Base-by-base conservation (phyloP, 2,329 filamentous ascomycete species). In the Claviceps sorghi region DNA sequence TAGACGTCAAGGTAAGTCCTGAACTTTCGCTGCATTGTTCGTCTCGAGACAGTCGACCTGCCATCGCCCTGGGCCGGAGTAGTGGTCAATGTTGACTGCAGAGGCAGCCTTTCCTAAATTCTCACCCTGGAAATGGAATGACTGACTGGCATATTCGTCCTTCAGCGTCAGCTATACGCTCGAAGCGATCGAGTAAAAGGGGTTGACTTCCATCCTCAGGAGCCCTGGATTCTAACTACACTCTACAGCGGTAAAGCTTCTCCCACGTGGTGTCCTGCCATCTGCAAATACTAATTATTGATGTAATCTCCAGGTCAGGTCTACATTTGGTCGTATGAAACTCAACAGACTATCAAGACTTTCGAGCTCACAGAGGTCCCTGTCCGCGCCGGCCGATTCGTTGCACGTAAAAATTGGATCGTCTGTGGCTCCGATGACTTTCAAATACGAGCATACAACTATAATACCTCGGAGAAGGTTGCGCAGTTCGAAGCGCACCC, bases 391-490 rank as follows among this genome's bases (percentile, higher is more conserved):
- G 93, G 93, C 64, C 87, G 93, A 61, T 98, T 98, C 70, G 82
- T 98, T 65, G 88, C 93, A 60, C 82, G 93, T 62, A 98, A 98
- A 82, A 98, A 97, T 72, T 98, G 93, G 93, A 94, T 95, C 61
- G 88, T 95, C 52, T 93, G 88, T 72, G 93, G 93, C 65, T 98
- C 85, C 60, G 88, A 95, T 73, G 88, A 95, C 73, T 95, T 94
- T 73, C 78, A 82, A 66, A 69, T 82, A 51, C 86, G 91, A 61
- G 87, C 95, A 58, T 95, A 95, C 79, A 97, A 98, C 75, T 98
- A 97, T 79, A 97, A 98, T 73, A 98, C 93, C 51, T 95, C 88
- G 55, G 93, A 98, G 72, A 97, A 96, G 79, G 93, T 97, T 64
- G 91, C 89, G 51, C 87, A 87, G 17, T 97, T 96, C 69, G 91